Conservation (phyloP, 2,329 filamentous ascomycete genomes). For the Arthrobotrys entomopaga region DNA sequence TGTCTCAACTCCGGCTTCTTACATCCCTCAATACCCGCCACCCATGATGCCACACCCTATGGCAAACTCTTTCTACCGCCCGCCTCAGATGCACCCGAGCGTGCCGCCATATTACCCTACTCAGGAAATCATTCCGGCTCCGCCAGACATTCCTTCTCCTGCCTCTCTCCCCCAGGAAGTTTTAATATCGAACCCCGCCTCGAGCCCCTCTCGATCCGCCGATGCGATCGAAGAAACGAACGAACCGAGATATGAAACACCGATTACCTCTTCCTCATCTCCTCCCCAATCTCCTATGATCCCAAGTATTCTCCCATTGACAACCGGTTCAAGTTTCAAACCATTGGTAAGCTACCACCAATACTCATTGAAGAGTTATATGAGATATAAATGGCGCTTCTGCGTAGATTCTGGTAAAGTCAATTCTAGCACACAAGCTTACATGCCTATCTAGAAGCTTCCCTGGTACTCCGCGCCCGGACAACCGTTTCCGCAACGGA, state of each 20-base stretch:
- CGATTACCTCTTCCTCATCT: slow-evolving; percentile 39
- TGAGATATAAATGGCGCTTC: neutral
- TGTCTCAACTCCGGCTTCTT: slow-evolving; percentile 16
- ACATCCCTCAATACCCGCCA: slow-evolving; percentile 28
- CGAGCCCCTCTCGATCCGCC: slow-evolving; percentile 35
- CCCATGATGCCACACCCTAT: slow-evolving; percentile 38
- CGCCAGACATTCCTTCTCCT: slow-evolving; percentile 41
- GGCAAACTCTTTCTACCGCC: slow-evolving; percentile 62
- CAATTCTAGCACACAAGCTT: neutral
- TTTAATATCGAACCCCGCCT: slow-evolving; percentile 25
- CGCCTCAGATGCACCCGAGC: slow-evolving; percentile 67
- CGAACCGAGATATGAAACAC: slow-evolving; percentile 41
- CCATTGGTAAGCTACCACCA: slow-evolving; percentile 15
- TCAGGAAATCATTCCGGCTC: slow-evolving; percentile 24
- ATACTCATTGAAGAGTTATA: no score
- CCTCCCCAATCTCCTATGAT: slow-evolving; percentile 33
- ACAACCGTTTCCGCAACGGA: slow-evolving; percentile 64
- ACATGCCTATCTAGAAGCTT: slow-evolving; percentile 59
- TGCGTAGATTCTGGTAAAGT: neutral
- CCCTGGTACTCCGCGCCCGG: slow-evolving; percentile 67
- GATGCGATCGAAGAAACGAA: slow-evolving; percentile 31
- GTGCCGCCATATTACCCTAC: slow-evolving; percentile 43
- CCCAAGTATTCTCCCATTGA: slow-evolving; percentile 18
- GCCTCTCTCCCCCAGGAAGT: slow-evolving; percentile 40
- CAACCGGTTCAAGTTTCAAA: slow-evolving; percentile 8